Base-by-base conservation (phyloP, 257 asterid genomes). In the Jasminum sambac region DNA sequence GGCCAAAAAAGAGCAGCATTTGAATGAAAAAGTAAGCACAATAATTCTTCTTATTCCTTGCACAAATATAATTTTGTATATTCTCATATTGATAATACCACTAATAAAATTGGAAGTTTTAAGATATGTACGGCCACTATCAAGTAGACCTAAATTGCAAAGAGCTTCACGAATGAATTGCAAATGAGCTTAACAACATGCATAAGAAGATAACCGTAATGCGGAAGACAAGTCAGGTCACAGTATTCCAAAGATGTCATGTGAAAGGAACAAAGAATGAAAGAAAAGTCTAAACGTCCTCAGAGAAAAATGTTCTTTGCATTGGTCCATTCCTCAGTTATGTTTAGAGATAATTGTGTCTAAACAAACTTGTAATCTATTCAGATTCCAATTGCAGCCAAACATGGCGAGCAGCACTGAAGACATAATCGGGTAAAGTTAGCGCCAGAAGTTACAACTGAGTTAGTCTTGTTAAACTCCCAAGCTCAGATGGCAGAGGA, bases 401-500 rank as follows among this genome's bases (percentile, higher is more conserved):
- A 19, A 19, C 6, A 55, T 21, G 13, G 10, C 34, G 4, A 55
- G 13, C 62, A 55, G 34, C 30, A 19, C 19, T 30, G 9, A 55
- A 5, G 30, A 21, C 59, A n/a, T 12, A 19, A 21, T 4, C 40
- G 43, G 7, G 16, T 23, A 26, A 23, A 37, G 69, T 30, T 57
- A 52, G 76, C 57, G 19, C 39, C 66, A 39, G 24, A 58, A 76
- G 86, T 76, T 71, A 84, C 89, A 84, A 0, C 17, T 84, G 81
- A 57, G 71, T 55, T 16, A 84, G 69, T 63, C 30, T 79, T 34
- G 74, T 65, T 69, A 79, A 79, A 63, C 71, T 81, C 58, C 89
- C 89, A 66, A 84, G 74, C 64, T 74, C 82, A 7, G 72, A 3
- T 62, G 89, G 89, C 39, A 84, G 64, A 68, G 83, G 43, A 6